A percentile compares a stretch with the other conserved stretches of the same genome.
Conservation (phyloP, 176 grass and related monocot species). For the Cenchrus fungigraminus region DNA sequence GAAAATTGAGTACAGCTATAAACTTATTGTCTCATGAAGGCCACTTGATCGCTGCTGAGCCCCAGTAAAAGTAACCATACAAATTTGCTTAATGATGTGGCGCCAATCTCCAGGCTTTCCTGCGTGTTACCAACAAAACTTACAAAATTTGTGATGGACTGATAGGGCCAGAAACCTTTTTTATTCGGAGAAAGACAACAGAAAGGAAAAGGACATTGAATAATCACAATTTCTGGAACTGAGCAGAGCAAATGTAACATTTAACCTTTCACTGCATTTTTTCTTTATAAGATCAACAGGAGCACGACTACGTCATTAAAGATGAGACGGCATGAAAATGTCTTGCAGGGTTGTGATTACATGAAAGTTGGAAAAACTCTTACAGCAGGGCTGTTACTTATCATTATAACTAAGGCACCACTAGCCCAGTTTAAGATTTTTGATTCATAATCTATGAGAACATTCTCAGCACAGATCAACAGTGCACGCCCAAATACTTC, state of each 20-base stretch:
- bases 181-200: background rate
- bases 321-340: too few species aligned
- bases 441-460: background rate
- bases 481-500: background rate
- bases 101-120: conserved; percentile 92
- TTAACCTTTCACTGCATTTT: background rate
- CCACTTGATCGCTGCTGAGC: conserved; percentile 86
- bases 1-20: conserved; percentile 70
- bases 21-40: conserved; percentile 80
- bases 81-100: conserved; percentile 99
- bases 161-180: background rate
- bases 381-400: too few species aligned
- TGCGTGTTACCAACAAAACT: conserved; percentile 49
- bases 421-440: too few species aligned
- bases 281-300: too few species aligned
- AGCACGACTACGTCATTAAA: too few species aligned
- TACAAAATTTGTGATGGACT: background rate
- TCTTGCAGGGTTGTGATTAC: too few species aligned
- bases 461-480: background rate
- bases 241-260: background rate
- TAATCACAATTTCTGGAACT: background rate
- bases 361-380: too few species aligned
- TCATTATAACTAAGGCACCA: too few species aligned
- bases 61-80: conserved; percentile 99
- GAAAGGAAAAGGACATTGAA: background rate